A percentile compares a stretch with the other conserved stretches of the same genome.
These are phyloP conservation scores for Cladophialophora chaetospira DNA, from an alignment of 2,329 filamentous ascomycete genomes.

Conservation along the genomic window DNA sequence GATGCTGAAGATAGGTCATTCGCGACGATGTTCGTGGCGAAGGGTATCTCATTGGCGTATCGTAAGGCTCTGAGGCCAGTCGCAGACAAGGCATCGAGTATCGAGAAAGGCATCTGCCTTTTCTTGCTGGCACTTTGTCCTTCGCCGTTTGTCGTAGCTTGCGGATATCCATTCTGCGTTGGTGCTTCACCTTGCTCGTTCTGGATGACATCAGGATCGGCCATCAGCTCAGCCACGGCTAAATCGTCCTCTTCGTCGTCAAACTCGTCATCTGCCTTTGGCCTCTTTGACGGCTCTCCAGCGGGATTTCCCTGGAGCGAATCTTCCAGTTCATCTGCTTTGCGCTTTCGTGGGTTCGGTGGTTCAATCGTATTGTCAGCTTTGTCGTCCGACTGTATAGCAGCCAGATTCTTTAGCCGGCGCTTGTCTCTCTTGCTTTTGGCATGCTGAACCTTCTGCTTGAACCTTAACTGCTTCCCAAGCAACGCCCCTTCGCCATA, in stretches of 20 bases:
- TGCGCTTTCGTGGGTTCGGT: slow-evolving; percentile 32
- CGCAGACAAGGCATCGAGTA: slow-evolving; percentile 91
- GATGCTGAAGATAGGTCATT: slow-evolving; percentile 84
- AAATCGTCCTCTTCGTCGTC: slow-evolving; percentile 22
- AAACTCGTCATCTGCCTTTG: slow-evolving; percentile 10
- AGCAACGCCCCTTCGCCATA: slow-evolving; percentile 71
- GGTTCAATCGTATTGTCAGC: slow-evolving; percentile 10
- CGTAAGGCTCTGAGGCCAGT: slow-evolving; percentile 88
- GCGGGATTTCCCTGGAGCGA: slow-evolving; percentile 2
- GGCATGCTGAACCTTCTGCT: slow-evolving; percentile 37
- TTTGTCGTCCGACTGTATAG: not conserved
- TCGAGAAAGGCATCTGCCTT: slow-evolving; percentile 64
- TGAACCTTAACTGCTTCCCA: slow-evolving; percentile 51
- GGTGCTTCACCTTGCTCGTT: slow-evolving; percentile 19
- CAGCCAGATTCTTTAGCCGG: slow-evolving; percentile 34
- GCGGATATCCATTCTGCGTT: slow-evolving; percentile 2
- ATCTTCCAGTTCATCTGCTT: slow-evolving; percentile 33
- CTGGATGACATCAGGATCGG: slow-evolving; percentile 7
- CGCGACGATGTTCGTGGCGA: slow-evolving; percentile 76
- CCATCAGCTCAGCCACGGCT: slow-evolving; percentile 16
- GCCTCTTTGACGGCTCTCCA: slow-evolving; percentile 11
- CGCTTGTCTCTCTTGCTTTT: slow-evolving; percentile 44
- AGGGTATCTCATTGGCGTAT: slow-evolving; percentile 88
- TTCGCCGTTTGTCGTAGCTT: not conserved
- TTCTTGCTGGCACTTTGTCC: slow-evolving; percentile 29